Base-by-base conservation (phyloP, 2,329 filamentous ascomycete genomes). In the Juglanconis sp. region DNA sequence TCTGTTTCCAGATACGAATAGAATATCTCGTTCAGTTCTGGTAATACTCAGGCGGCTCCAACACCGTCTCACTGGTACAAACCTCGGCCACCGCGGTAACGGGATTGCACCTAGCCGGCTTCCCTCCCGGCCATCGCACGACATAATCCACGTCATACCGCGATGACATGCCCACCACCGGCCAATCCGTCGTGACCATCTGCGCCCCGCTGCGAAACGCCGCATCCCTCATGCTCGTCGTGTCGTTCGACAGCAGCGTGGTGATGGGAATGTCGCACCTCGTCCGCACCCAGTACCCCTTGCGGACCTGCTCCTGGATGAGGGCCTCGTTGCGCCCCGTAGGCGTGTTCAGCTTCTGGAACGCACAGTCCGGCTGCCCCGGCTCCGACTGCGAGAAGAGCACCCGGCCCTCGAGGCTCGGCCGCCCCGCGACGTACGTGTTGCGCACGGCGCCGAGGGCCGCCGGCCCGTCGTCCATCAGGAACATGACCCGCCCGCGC, bases 321-420 rank as follows among this genome's bases (percentile, higher is more conserved):
- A 77, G n/a, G n/a, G n/a, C 72, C 11, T 67, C 71, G 3, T 71
- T 68, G 40, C 76, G 70, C 3, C 68, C 67, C 1, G 59, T 65
- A 0, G 78, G 77, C 42, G 79, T 73, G 63, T 81, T 81, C 55
- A 77, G 70, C 70, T 81, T 82, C 65, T 81, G 78, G 63, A 82
- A 79, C 0, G 79, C 79, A 50, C 74, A 77, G 62, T 81, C 79
- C 0, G 74, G 58, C 1, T 74, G 66, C 24, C 79, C 79, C 42
- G 79, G 78, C 3, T 74, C 62, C 0, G 75, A 72, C 64, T 82
- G 81, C 8, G 79, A 81, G 66, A 81, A 82, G 13, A 82, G 68
- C 2, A 76, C 75, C 30, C 79, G 73, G 52, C 76, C 76, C 59
- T 82, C 74, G 13, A 75, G 66, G 63, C 66, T 74, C 11, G 70